Evolutionary conservation across 2,329 filamentous ascomycete species (phyloP).

Genomic region (Arthrobotrys musiformis): DNA sequence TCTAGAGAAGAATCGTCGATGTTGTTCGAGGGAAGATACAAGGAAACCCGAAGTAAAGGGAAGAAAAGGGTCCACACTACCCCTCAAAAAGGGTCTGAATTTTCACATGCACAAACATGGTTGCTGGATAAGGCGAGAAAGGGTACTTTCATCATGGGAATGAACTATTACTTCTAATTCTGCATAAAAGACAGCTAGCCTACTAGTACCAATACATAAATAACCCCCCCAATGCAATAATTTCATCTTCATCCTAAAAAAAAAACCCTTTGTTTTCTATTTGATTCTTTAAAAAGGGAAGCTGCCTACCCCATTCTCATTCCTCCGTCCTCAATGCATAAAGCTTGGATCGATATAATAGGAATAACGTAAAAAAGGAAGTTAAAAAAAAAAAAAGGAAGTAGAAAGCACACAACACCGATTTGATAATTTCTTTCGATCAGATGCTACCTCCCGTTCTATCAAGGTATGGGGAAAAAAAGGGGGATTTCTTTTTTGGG

Average conservation of each 20-base stretch:
- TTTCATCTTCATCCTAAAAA: background rate
- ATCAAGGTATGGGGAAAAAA: conserved; percentile 40
- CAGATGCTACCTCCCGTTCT: conserved; percentile 48
- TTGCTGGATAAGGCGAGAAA: no score
- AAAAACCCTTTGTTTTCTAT: conserved; percentile 24
- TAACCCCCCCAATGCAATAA: background rate
- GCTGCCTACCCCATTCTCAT: background rate
- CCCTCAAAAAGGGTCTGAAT: no score
- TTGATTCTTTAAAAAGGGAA: no score
- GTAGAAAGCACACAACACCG: conserved; percentile 42
- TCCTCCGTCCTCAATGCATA: background rate
- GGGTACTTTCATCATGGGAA: no score
- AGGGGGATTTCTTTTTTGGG: background rate
- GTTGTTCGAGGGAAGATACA: no score
- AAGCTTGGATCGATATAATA: background rate
- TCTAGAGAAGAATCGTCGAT: no score
- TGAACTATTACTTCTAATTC: no score
- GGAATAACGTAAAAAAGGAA: background rate
- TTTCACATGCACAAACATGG: no score
- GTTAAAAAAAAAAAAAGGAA: background rate
- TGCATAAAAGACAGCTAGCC: background rate
- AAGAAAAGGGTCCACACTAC: no score
- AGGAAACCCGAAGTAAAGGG: no score
- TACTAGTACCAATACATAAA: background rate
- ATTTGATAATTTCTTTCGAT: conserved; percentile 41